These are phyloP conservation scores for Kodamaea arcana DNA, from an alignment of 1,139 yeast species.

Conservation along the genomic window DNA sequence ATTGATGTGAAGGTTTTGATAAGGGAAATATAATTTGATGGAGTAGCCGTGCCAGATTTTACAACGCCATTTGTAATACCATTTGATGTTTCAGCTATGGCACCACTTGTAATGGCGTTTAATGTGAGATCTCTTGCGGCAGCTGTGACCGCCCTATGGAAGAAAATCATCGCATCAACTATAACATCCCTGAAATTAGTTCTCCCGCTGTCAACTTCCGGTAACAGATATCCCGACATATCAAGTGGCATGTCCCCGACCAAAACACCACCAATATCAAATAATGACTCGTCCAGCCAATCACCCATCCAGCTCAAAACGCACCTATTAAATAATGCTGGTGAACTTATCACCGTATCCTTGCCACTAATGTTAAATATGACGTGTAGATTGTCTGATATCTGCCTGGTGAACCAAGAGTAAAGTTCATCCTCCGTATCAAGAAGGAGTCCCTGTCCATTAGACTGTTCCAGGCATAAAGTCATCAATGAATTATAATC, in stretches of 20 bases:
- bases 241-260: constrained; percentile 51
- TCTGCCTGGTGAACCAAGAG: constrained; percentile 67
- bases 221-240: constrained; percentile 31
- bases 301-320: constrained; percentile 88
- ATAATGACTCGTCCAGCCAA: constrained; percentile 57
- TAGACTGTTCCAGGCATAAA: constrained; percentile 57
- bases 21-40: constrained; percentile 56
- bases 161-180: constrained; percentile 41
- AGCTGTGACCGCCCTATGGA: constrained; percentile 32
- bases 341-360: constrained; percentile 60
- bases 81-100: constrained; percentile 21
- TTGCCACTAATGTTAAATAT: constrained; percentile 63
- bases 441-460: constrained; percentile 56
- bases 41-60: too few relatives aligned
- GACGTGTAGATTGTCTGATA: constrained; percentile 74
- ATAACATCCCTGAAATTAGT: constrained; percentile 40
- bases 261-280: constrained; percentile 45
- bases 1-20: constrained; percentile 43
- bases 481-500: constrained; percentile 53
- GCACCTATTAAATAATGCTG: constrained; percentile 90
- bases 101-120: constrained; percentile 11
- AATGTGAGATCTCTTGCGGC: neutral
- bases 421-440: constrained; percentile 74
- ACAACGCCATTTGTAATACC: neutral
- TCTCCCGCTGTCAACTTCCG: constrained; percentile 21